Base-by-base conservation (phyloP, 2,329 filamentous ascomycete genomes). In the Botrytis porri region DNA sequence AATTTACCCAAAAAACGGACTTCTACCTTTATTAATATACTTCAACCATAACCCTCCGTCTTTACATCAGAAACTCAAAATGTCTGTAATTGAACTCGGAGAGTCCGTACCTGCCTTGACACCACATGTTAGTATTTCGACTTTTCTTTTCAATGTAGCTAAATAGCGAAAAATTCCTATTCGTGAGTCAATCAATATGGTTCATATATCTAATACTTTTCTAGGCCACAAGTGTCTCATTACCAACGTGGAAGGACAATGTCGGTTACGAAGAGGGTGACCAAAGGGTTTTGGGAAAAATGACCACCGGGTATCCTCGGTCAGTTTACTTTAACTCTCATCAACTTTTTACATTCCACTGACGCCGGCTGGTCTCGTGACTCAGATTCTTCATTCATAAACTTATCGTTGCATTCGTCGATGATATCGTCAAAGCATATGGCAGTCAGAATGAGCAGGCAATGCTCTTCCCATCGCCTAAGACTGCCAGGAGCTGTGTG, bases 221-320 rank as follows among this genome's bases (percentile, higher is more conserved):
- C 66, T 64, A 98, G 95, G 96, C 95, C 76, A 93, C 98, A 76
- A 98, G 95, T 82, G 95, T 98, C 60, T 98, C 96, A 25, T 85
- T 99, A 39, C 96, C 96, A 57, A 97, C 94, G 83, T 99, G 96
- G 96, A 87, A 87, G 77, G 87, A 94, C 76, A 98, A 97, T 79
- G 86, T 99, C 57, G 95, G 90, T 59, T 99, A 99, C 80, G 96
- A 99, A 82, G 94, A 99, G 82, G 95, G 94, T 69, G 88, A 97
- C 81, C 85, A 90, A 73, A 96, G 93, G 91, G 93, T 99, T n/a
- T 76, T 96, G 29, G 88, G 87, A 75, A 92, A 90, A 80, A 92
- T 99, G 94, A 87, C 89, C 76, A 97, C 93, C 62, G 96, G 96
- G 51, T 99, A 99, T 82, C 96, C 96, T 74, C 89, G 92, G 91